Base-by-base conservation (phyloP, 78 protist species). In the Tieghemostelium lacteum region DNA sequence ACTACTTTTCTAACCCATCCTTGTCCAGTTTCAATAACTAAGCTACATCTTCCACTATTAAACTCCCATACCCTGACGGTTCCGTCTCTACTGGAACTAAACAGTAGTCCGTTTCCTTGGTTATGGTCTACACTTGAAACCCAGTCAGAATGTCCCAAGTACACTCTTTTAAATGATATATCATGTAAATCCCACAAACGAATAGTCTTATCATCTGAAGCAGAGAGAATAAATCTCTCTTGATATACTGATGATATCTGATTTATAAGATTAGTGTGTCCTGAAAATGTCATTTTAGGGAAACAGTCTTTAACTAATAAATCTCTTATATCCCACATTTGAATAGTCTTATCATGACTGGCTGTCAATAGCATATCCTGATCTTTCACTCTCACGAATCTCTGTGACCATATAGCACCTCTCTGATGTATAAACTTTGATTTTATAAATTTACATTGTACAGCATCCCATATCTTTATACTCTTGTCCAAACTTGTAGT, bases 291-390 rank as follows among this genome's bases (percentile, higher is more conserved):
- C 22, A 71, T 58, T 7, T 65, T 26, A 1, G 49, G 16, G n/a
- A n/a, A n/a, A n/a, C n/a, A n/a, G n/a, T n/a, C n/a, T n/a, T n/a
- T n/a, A n/a, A n/a, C n/a, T 1, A 71, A 50, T 2, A 75, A 64
- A 3, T 26, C 17, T 16, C 50, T 73, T n/a, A n/a, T n/a, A 66
- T 86, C 57, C 77, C 77, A 62, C 2, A 33, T 12, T 74, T 75
- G 92, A 40, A 72, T 57, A 16, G 77, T 74, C 31, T 86, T 86
- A 57, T 75, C 92, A 71, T 86, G 92, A 45, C 76, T 71, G 52
- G 92, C 65, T 31, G 87, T 86, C 14, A 75, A 26, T 57, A 69
- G 4, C 28, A 20, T 22, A 17, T 31, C n/a, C 2, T 61, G 16
- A 52, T 22, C 7, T 8, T 16, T 28, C 39, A 65, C 33, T 26